Percentiles rank a stretch among this genome's conserved stretches.
Conservation (phyloP, 768 basidiomycete species). For the Suillus hirtellus region DNA sequence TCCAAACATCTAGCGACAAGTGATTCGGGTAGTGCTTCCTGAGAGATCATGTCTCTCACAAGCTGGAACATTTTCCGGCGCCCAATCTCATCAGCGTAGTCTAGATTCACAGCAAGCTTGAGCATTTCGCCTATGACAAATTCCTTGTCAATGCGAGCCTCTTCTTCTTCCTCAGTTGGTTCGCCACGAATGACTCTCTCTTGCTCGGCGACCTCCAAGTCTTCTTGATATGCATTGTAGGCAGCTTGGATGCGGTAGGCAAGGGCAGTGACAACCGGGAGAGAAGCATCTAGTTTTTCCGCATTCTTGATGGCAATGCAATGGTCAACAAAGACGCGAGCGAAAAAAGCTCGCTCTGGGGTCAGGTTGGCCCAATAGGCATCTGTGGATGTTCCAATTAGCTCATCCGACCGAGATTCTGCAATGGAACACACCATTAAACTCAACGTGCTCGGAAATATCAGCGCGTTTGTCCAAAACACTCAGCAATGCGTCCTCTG, state of each 20-base stretch:
- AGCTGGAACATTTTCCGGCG: conserved; percentile 84
- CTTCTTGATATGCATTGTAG: conserved; percentile 64
- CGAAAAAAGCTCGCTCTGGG: conserved; percentile 78
- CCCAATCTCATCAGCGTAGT: conserved; percentile 93
- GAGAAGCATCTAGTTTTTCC: conserved; percentile 58
- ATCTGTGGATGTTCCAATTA: conserved; percentile 41
- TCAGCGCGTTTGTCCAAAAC: conserved; percentile 68
- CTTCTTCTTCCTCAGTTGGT: conserved; percentile 46
- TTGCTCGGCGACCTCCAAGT: conserved; percentile 42
- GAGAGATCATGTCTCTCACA: conserved; percentile 82
- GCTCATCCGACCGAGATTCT: not conserved
- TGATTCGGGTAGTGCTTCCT: conserved; percentile 64
- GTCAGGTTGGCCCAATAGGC: conserved; percentile 69
- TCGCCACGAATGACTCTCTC: conserved; percentile 28
- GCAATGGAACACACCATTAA: conserved; percentile 53
- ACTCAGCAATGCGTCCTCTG: conserved; percentile 72
- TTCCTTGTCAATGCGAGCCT: conserved; percentile 51
- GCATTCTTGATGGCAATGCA: conserved; percentile 65
- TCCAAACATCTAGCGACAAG: conserved; percentile 80
- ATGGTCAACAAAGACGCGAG: conserved; percentile 79
- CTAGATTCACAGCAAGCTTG: conserved; percentile 72
- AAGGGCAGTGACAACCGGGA: conserved; percentile 84
- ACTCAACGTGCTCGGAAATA: conserved; percentile 66
- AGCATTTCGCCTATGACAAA: conserved; percentile 83
- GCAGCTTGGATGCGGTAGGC: conserved; percentile 72